Base-by-base conservation (phyloP, 108 stramenopile genomes). In the Nannochloropsis salina region DNA sequence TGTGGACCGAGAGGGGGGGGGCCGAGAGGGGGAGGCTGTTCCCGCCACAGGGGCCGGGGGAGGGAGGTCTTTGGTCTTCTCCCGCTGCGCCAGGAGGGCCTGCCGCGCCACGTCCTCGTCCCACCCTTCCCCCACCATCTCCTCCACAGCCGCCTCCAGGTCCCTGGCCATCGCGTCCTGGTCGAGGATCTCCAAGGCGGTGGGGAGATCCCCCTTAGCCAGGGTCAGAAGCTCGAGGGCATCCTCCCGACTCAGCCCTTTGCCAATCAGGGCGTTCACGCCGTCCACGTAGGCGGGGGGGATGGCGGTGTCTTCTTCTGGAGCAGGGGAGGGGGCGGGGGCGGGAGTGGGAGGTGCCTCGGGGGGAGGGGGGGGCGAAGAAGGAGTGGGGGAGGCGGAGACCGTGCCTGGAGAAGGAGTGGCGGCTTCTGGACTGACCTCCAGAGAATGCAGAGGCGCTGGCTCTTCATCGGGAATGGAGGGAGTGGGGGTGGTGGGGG, bases 41-140 rank as follows among this genome's bases (percentile, higher is more conserved):
- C n/a, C 31, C 80, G 31, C 21, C 15, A 20, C 41, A 15, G 8
- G 21, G 15, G 31, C 84, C 51, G 41, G n/a, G 5, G 40, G 41
- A 6, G 85, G 84, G 87, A 9, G 41, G 44, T 87, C 81, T 83
- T 88, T 88, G 85, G 15, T 86, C 84, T 86, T 84, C 42, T 85
- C 84, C 87, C 86, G 90, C 43, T 91, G 90, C 85, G 81, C 44
- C 42, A 87, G 42, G 45, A 91, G 80, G 20, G 90, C 90, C 82
- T 89, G 87, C 15, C 90, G 44, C 12, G 90, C 90, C 1, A 89
- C 89, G 80, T 90, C 86, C 61, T 90, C 88, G 45, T 91, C 90
- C 90, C 90, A 91, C 8, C 89, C 90, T 12, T 85, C 80, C 42
- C 87, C 44, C 40, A 89, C 90, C 88, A 88, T 82, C 44, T 79